Evolutionary conservation across 768 basidiomycete species (phyloP).

Genomic region (Neoboletus brunneissimus): DNA sequence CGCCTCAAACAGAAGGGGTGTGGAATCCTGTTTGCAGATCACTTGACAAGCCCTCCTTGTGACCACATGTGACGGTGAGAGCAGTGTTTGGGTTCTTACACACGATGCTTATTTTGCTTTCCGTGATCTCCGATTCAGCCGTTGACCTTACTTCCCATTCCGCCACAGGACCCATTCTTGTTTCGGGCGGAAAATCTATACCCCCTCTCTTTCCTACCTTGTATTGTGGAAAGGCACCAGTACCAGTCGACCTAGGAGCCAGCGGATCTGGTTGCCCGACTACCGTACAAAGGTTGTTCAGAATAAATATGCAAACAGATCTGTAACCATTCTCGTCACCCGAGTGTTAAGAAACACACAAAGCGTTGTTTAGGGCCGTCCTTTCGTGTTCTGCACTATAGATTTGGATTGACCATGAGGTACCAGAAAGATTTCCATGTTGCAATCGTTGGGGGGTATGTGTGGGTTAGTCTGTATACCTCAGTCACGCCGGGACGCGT

Average conservation of each 20-base stretch:
- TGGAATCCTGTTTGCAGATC: slow-evolving; percentile 22
- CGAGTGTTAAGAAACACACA: neutral
- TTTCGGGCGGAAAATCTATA: neutral
- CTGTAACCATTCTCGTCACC: neutral
- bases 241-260: neutral
- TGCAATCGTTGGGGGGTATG: slow-evolving; percentile 56
- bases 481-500: slow-evolving; percentile 46
- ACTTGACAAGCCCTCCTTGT: slow-evolving; percentile 11
- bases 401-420: neutral
- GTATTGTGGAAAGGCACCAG: neutral
- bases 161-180: neutral
- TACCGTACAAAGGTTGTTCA: neutral
- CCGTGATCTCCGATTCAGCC: neutral
- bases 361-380: neutral
- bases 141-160: neutral
- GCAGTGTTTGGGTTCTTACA: neutral
- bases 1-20: slow-evolving; percentile 35
- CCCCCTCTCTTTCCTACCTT: neutral
- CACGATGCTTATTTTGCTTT: neutral
- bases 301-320: neutral
- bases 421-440: slow-evolving; percentile 42
- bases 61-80: slow-evolving; percentile 18
- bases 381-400: neutral
- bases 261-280: neutral
- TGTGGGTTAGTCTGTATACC: slow-evolving; percentile 47